A percentile compares a stretch with the other conserved stretches of the same genome.
Conservation (phyloP, 495 filamentous ascomycete species). For the Venustampulla echinocandica region DNA sequence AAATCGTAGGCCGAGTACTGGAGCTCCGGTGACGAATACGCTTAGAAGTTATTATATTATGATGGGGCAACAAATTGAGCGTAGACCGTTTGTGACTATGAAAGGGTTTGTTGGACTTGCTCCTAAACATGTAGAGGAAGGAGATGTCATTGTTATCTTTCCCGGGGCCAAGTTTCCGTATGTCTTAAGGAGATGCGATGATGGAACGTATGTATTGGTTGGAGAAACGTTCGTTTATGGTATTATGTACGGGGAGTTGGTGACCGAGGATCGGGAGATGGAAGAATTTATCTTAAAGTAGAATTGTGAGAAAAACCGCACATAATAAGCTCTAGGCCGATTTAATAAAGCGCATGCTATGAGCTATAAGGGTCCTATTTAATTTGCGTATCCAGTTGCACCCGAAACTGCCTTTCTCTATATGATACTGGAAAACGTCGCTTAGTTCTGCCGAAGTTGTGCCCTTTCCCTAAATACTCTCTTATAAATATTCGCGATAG, state of each 20-base stretch:
- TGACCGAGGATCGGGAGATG: slow-evolving; percentile 1
- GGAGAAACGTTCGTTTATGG: slow-evolving; percentile 19
- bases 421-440: too few species aligned
- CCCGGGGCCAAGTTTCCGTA: slow-evolving; percentile 11
- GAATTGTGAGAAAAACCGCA: too few species aligned
- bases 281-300: background rate
- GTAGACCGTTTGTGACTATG: slow-evolving; percentile 7
- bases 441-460: too few species aligned
- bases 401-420: too few species aligned
- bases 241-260: slow-evolving; percentile 17
- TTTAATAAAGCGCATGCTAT: too few species aligned
- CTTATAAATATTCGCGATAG: too few species aligned
- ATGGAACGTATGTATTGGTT: slow-evolving; percentile 7
- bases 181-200: slow-evolving; percentile 8
- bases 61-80: background rate
- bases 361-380: too few species aligned
- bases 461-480: too few species aligned
- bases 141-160: slow-evolving; percentile 17
- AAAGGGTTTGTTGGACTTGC: slow-evolving; percentile 13
- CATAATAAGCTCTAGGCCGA: too few species aligned
- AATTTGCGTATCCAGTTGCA: too few species aligned
- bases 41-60: background rate
- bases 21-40: background rate
- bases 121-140: slow-evolving; percentile 5
- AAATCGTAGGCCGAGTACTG: background rate